Base-by-base conservation (phyloP, 2,329 filamentous ascomycete species). In the Tolypocladium capitatum region DNA sequence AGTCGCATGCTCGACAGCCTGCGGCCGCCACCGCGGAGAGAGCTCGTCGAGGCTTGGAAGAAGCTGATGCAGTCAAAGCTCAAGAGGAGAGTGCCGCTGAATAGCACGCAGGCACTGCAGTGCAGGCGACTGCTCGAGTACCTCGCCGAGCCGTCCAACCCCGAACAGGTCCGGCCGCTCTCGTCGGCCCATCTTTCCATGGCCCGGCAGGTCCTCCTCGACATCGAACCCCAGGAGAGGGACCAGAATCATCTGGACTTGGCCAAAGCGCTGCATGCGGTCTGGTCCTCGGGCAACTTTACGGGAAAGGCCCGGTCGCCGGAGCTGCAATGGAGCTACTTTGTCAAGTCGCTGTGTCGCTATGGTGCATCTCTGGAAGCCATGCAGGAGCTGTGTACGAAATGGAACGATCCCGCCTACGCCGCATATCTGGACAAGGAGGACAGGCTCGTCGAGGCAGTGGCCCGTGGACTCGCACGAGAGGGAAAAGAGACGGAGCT, bases 21-120 rank as follows among this genome's bases (percentile, higher is more conserved):
- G 33, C 77, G 87, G 32, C 75, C 79, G 10, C 88, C 86, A 16
- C 64, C 76, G 0, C 68, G 72, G 3, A 62, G 72, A n/a, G 78
- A 85, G 32, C 68, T 95, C 2, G 64, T 78, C 0, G 69, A 75
- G 33, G 86, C 84, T 5, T 82, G 85, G 62, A 71, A 68, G 48
- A 66, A 71, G 10, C 81, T 90, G 53, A 81, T 91, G 55, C 60
- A 68, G 18, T 71, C 71, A 60, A 75, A 84, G 63, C 52, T 69
- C 49, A 56, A 67, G 56, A 65, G 68, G 52, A 58, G 68, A 54
- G 58, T 73, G 52, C 56, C 72, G 46, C 58, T 87, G 60, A 80
- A 86, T 63, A 71, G 78, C 55, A 73, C 81, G 38, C 83, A 92
- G 56, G 83, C 84, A 1, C 64, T 72, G 18, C 65, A 75, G 48